A percentile compares a stretch with the other conserved stretches of the same genome.
Conservation (phyloP, 805 yeast genomes). For the Zygotorulaspora sp. region DNA sequence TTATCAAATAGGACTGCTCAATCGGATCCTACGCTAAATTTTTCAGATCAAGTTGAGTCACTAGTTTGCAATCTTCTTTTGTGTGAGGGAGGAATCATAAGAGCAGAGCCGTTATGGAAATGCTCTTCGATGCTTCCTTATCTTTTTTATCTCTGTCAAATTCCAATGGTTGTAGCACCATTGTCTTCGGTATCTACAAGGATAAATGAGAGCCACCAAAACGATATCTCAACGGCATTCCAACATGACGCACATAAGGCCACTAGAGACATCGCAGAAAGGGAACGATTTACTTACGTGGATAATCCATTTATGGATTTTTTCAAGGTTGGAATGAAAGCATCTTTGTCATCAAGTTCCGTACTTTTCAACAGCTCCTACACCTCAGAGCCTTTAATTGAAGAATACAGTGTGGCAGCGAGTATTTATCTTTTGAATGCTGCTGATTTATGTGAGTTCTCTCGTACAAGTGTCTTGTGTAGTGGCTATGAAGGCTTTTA, state of each 20-base stretch:
- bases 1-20: conserved; percentile 28
- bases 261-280: conserved; percentile 25
- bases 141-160: conserved; percentile 29
- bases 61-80: conserved; percentile 28
- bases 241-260: conserved; percentile 4
- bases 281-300: conserved; percentile 19
- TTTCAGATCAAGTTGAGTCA: conserved; percentile 30
- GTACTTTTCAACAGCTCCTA: conserved; percentile 32
- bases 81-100: conserved; percentile 30
- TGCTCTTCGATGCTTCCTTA: conserved; percentile 22
- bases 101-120: conserved; percentile 30
- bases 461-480: conserved; percentile 29
- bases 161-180: conserved; percentile 30
- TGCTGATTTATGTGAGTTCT: conserved; percentile 33
- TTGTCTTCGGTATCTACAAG: conserved; percentile 28
- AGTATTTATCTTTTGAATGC: conserved; percentile 33
- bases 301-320: conserved; percentile 32
- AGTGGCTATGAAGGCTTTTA: conserved; percentile 34
- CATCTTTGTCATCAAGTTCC: conserved; percentile 29
- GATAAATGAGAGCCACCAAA: conserved; percentile 6
- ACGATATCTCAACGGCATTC: conserved; percentile 4
- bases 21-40: conserved; percentile 20
- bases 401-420: conserved; percentile 36
- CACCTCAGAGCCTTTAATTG: conserved; percentile 33
- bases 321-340: conserved; percentile 29